Evolutionary conservation across 305 asterid genomes (phyloP).

Genomic region (Fraxinus albicans): DNA sequence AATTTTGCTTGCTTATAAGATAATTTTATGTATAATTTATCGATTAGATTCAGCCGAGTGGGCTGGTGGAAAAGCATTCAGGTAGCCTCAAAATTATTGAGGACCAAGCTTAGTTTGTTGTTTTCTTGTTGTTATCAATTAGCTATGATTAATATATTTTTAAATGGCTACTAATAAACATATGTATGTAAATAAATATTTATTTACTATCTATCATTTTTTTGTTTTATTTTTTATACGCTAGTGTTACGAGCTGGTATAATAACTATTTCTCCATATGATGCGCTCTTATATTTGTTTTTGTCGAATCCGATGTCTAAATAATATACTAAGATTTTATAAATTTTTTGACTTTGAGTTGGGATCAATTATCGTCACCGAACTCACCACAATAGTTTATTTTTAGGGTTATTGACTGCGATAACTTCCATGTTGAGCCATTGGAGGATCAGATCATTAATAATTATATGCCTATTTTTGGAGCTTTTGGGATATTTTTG

Average conservation of each 20-base stretch:
- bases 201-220: background rate
- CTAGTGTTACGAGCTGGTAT: background rate
- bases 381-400: background rate
- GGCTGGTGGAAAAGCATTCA: background rate
- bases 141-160: background rate
- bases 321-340: background rate
- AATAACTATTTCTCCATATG: background rate
- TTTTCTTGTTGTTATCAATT: background rate
- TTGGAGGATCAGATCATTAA: constrained; percentile 1
- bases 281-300: background rate
- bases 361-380: background rate
- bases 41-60: background rate
- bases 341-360: background rate
- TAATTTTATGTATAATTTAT: background rate
- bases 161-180: background rate
- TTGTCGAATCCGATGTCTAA: background rate
- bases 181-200: background rate
- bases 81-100: background rate
- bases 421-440: constrained; percentile 2
- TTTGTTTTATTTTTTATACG: background rate
- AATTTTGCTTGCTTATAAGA: background rate
- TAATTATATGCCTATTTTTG: background rate
- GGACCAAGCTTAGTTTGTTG: background rate
- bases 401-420: background rate
- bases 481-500: constrained; percentile 10